These are phyloP conservation scores for Cladobotryum protrusum DNA, from an alignment of 2,329 filamentous ascomycete genomes.

Conservation along the genomic window DNA sequence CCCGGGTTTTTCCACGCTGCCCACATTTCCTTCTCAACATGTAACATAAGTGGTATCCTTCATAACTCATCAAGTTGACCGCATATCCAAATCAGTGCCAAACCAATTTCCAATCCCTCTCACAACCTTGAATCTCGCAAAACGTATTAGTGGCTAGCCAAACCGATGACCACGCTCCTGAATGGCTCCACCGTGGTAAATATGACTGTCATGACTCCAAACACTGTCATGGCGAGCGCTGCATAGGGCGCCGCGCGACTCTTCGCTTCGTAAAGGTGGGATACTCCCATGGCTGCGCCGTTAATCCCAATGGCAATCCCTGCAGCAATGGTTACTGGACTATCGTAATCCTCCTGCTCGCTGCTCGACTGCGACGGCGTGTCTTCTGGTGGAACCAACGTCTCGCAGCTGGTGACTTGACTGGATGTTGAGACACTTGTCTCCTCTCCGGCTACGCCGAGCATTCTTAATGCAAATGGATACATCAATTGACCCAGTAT, in stretches of 20 bases:
- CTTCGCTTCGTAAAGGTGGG: conserved; percentile 48
- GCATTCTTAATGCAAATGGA: conserved; percentile 26
- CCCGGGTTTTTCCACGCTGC: background rate
- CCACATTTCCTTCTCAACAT: too few relatives aligned
- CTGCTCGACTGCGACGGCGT: background rate
- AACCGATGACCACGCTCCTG: conserved; percentile 28
- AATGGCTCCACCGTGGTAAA: conserved; percentile 46
- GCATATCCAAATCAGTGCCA: background rate
- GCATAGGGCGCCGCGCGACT: conserved; percentile 51
- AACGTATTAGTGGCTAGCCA: conserved; percentile 21
- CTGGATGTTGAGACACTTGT: background rate
- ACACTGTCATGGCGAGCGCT: conserved; percentile 51
- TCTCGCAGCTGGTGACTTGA: background rate
- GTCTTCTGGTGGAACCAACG: background rate
- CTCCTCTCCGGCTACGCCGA: conserved; percentile 18
- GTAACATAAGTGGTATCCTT: background rate
- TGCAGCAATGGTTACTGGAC: conserved; percentile 37
- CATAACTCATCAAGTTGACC: background rate
- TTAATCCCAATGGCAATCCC: conserved; percentile 53
- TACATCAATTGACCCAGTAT: conserved; percentile 38
- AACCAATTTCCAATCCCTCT: background rate
- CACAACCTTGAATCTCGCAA: background rate
- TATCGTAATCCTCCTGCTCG: conserved; percentile 19
- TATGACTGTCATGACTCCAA: conserved; percentile 50
- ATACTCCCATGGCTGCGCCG: conserved; percentile 53